These are phyloP conservation scores for Draba incana DNA, from an alignment of 345 rosid genomes.

Conservation along the genomic window DNA sequence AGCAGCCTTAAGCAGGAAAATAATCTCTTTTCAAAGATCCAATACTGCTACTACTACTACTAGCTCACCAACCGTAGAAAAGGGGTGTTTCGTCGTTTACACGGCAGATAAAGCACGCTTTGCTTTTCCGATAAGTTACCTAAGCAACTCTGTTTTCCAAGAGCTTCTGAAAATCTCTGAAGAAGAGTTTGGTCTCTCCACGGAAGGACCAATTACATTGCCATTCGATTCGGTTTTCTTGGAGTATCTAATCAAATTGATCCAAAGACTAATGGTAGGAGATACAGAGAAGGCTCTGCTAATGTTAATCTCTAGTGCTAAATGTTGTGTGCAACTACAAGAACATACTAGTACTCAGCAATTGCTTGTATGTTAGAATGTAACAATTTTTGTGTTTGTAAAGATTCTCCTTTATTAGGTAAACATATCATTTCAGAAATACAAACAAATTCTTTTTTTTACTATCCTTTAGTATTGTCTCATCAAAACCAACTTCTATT, in stretches of 20 bases:
- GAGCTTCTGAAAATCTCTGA: slow-evolving; percentile 48
- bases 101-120: slow-evolving; percentile 38
- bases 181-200: slow-evolving; percentile 46
- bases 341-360: no score
- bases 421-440: not conserved
- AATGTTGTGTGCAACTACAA: no score
- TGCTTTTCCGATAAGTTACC: slow-evolving; percentile 35
- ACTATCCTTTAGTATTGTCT: no score
- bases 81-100: slow-evolving; percentile 47
- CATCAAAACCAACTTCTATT: no score
- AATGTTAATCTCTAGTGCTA: slow-evolving; percentile 15
- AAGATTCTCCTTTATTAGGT: no score
- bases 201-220: slow-evolving; percentile 42
- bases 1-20: not conserved
- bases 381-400: not conserved
- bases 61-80: slow-evolving; percentile 12
- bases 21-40: not conserved
- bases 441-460: not conserved
- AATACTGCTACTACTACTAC: not conserved
- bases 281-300: slow-evolving; percentile 44
- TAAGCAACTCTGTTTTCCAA: slow-evolving; percentile 36
- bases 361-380: not conserved
- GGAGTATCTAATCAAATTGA: slow-evolving; percentile 34
- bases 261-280: slow-evolving; percentile 27
- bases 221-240: slow-evolving; percentile 39